These are phyloP conservation scores for Irpex sp. DNA, from an alignment of 1,284 basidiomycete genomes.

Conservation along the genomic window DNA sequence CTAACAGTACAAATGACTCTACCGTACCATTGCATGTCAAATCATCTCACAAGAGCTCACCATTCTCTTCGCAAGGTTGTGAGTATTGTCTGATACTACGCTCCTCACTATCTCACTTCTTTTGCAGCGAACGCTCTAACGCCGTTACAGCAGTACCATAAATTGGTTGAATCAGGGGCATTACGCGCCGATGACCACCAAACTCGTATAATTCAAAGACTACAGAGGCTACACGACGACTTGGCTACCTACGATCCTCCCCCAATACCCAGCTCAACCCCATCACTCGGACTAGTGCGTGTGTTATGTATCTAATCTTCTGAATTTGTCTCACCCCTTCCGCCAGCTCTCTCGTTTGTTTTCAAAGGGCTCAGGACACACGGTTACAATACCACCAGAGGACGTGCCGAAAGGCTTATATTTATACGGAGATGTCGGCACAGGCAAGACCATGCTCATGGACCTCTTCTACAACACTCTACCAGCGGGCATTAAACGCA, in stretches of 20 bases:
- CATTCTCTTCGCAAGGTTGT: slow-evolving; percentile 7
- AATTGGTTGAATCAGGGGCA: slow-evolving; percentile 67
- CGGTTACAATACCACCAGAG: slow-evolving; percentile 38
- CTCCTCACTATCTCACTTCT: neutral
- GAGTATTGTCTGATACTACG: neutral
- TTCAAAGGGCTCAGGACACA: slow-evolving; percentile 34
- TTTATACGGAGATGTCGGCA: slow-evolving; percentile 97
- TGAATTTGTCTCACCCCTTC: slow-evolving; percentile 9
- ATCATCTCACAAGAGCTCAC: neutral
- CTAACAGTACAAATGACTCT: neutral
- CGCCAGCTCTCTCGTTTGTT: slow-evolving; percentile 66
- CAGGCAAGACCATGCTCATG: slow-evolving; percentile 99
- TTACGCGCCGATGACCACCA: slow-evolving; percentile 84
- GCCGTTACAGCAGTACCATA: slow-evolving; percentile 72
- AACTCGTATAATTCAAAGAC: slow-evolving; percentile 74
- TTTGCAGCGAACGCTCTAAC: slow-evolving; percentile 20
- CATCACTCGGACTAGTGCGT: slow-evolving; percentile 27
- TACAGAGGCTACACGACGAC: slow-evolving; percentile 79
- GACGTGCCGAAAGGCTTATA: slow-evolving; percentile 86
- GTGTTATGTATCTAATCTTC: neutral
- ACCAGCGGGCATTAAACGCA: slow-evolving; percentile 69
- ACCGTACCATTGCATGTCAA: neutral
- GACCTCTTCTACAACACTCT: slow-evolving; percentile 94
- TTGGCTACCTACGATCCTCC: slow-evolving; percentile 74
- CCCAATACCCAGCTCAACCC: slow-evolving; percentile 40